Conservation (phyloP, 208 protist genomes). For the Spongospora subterranea region DNA sequence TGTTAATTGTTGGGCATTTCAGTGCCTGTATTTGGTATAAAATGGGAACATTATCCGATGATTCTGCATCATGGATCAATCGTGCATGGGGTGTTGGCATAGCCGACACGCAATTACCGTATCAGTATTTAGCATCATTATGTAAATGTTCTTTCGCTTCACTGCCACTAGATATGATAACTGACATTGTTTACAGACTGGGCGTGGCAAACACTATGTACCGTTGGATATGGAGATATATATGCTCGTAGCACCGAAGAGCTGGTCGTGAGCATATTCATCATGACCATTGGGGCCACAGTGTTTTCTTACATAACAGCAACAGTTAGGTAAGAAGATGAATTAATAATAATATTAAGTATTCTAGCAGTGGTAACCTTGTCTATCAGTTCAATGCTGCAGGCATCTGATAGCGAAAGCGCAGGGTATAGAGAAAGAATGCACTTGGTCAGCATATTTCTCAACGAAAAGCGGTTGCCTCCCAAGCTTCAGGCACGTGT, state of each 20-base stretch:
- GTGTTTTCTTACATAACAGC: conserved; percentile 44
- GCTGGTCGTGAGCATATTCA: background rate
- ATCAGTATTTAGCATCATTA: conserved; percentile 26
- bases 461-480: conserved; percentile 9
- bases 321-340: conserved; percentile 10
- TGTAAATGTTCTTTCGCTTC: background rate
- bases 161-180: background rate
- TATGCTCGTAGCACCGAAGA: background rate
- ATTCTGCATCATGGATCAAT: background rate
- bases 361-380: too few relatives aligned
- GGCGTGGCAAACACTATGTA: conserved; percentile 23
- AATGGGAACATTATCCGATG: background rate
- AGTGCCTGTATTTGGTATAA: background rate
- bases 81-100: background rate
- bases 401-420: conserved; percentile 30
- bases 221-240: conserved; percentile 43
- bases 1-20: conserved; percentile 51
- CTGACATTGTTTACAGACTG: conserved; percentile 28
- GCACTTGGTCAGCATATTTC: conserved; percentile 14
- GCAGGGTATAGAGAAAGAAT: background rate
- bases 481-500: conserved; percentile 24
- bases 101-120: background rate
- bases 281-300: conserved; percentile 28
- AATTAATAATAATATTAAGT: too few relatives aligned
- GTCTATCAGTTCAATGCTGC: conserved; percentile 2